phyloP scores from a whole-genome alignment of 441 rosid genomes.

The Heliophila coronopifolia region DNA sequence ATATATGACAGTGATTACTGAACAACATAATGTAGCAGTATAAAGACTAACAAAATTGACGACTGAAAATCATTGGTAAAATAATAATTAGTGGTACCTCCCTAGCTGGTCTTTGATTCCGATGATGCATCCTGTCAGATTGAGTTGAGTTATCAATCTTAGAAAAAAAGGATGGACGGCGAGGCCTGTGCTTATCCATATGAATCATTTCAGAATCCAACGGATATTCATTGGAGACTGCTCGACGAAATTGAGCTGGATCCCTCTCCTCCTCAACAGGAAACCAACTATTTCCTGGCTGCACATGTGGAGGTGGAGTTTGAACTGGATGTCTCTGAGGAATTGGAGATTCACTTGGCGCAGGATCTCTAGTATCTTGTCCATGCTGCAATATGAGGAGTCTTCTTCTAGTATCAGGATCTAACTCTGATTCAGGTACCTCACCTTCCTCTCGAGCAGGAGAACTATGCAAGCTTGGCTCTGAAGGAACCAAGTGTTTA shows the following conservation, averaged over 20 bases:
- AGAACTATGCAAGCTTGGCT: conserved; percentile 75
- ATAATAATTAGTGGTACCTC: conserved; percentile 45
- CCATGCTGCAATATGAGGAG: conserved; percentile 97
- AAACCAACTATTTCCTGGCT: conserved; percentile 68
- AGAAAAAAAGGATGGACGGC: conserved; percentile 55
- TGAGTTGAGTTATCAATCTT: conserved; percentile 63
- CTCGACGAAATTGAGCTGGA: conserved; percentile 57
- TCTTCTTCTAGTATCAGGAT: conserved; percentile 92
- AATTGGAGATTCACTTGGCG: conserved; percentile 57
- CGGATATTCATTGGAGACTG: conserved; percentile 57
- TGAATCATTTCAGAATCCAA: conserved; percentile 59
- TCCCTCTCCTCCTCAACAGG: conserved; percentile 79
- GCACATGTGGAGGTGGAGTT: conserved; percentile 57
- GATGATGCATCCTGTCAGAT: conserved; percentile 66
- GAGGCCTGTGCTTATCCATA: conserved; percentile 62
- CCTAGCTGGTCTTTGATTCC: conserved; percentile 67
- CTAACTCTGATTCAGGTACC: conserved; percentile 95
- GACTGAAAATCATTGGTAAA: not conserved
- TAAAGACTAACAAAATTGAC: conserved; percentile 1
- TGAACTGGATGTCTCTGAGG: conserved; percentile 57
- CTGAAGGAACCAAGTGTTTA: conserved; percentile 59
- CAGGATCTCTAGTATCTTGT: conserved; percentile 72
- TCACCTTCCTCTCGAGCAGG: conserved; percentile 99
- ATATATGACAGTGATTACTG: conserved; percentile 20
- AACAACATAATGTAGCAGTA: not conserved